Percentiles rank a stretch among this genome's conserved stretches.
These are phyloP conservation scores for Coemansia sp. DNA, from an alignment of 192 early-diverging fungal species.

Conservation along the genomic window DNA sequence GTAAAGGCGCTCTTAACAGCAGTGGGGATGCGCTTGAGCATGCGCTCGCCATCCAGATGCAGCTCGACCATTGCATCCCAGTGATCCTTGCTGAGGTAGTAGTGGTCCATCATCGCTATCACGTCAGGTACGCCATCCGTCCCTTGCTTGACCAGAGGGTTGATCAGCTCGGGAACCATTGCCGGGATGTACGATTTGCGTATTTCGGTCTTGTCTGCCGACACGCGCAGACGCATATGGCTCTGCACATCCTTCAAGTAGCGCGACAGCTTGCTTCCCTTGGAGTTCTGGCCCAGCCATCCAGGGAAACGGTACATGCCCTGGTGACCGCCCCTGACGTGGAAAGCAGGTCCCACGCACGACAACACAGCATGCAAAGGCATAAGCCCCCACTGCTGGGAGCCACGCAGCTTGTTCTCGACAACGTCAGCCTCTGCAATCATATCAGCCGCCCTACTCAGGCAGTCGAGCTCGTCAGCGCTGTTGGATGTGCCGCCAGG, in stretches of 20 bases:
- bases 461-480: slow-evolving; percentile 57
- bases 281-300: slow-evolving; percentile 91
- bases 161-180: slow-evolving; percentile 38
- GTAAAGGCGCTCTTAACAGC: slow-evolving; percentile 80
- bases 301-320: slow-evolving; percentile 56
- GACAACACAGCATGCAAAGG: slow-evolving; percentile 83
- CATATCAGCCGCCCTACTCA: slow-evolving; percentile 82
- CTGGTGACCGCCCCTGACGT: slow-evolving; percentile 65
- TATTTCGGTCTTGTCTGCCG: slow-evolving; percentile 83
- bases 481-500: slow-evolving; percentile 54
- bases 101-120: slow-evolving; percentile 88
- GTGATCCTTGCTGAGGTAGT: slow-evolving; percentile 86
- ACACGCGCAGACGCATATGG: slow-evolving; percentile 78
- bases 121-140: slow-evolving; percentile 66
- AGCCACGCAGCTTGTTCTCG: slow-evolving; percentile 71
- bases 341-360: slow-evolving; percentile 81
- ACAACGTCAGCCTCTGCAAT: slow-evolving; percentile 83
- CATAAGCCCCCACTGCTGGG: slow-evolving; percentile 90
- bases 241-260: slow-evolving; percentile 82
- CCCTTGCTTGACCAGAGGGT: slow-evolving; percentile 34
- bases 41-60: slow-evolving; percentile 59
- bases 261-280: slow-evolving; percentile 66
- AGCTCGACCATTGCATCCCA: slow-evolving; percentile 86
- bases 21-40: slow-evolving; percentile 60
- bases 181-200: slow-evolving; percentile 84